A percentile compares a stretch with the other conserved stretches of the same genome.
Evolutionary conservation across 2,329 filamentous ascomycete species (phyloP).

Genomic region (Pseudocercospora fijiensis): DNA sequence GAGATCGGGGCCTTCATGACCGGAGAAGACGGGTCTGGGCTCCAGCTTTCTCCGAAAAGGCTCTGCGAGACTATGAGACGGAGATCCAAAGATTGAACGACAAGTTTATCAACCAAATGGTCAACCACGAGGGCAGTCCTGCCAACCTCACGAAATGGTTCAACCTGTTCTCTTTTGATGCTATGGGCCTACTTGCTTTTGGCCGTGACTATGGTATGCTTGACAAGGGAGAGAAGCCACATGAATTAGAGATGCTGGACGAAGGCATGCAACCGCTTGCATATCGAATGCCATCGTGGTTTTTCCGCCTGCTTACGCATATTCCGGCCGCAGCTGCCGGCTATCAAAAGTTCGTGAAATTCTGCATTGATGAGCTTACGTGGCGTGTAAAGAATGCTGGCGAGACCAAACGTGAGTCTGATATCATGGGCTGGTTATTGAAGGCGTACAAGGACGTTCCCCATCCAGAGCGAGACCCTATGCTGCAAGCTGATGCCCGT

Average conservation of each 20-base stretch:
- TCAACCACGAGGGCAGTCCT: constrained; percentile 30
- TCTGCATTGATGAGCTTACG: constrained; percentile 39
- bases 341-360: constrained; percentile 42
- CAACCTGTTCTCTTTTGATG: constrained; percentile 47
- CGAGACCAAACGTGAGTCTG: constrained; percentile 26
- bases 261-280: constrained; percentile 37
- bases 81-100: constrained; percentile 41
- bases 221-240: constrained; percentile 36
- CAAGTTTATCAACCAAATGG: constrained; percentile 39
- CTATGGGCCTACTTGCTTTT: constrained; percentile 50
- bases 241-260: constrained; percentile 43
- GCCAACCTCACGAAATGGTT: constrained; percentile 46
- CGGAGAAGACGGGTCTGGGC: constrained; percentile 46
- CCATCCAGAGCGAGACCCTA: constrained; percentile 32
- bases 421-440: constrained; percentile 39
- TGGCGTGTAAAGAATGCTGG: constrained; percentile 36
- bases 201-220: constrained; percentile 46
- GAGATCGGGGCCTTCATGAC: constrained; percentile 42
- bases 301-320: constrained; percentile 37
- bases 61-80: constrained; percentile 45
- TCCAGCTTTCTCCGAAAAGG: constrained; percentile 44
- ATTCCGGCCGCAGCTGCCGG: constrained; percentile 40
- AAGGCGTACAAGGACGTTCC: constrained; percentile 34
- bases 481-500: constrained; percentile 35
- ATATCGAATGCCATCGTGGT: constrained; percentile 38